Evolutionary conservation across 2,329 filamentous ascomycete species (phyloP).

Genomic region (Dothideomycetidae sp.): DNA sequence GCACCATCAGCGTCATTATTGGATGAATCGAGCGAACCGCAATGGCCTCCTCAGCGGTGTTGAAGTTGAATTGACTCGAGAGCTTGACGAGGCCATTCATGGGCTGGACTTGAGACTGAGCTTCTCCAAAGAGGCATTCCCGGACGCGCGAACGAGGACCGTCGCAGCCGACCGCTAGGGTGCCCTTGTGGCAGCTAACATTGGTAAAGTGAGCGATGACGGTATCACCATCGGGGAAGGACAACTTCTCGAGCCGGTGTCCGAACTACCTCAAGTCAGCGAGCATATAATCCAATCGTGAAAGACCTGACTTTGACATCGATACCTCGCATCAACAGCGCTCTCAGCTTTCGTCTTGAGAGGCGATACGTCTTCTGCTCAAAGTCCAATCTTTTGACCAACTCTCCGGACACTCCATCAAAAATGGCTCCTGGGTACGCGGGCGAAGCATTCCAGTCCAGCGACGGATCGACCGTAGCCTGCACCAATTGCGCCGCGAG

Average conservation of each 20-base stretch:
- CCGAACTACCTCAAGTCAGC: too few relatives aligned
- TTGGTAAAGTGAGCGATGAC: conserved; percentile 14
- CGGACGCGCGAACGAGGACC: conserved; percentile 16
- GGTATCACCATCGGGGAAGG: conserved; percentile 4
- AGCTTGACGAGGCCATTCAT: too few relatives aligned
- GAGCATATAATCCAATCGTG: too few relatives aligned
- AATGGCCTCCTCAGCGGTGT: neutral
- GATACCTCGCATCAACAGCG: conserved; percentile 7
- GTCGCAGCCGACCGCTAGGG: conserved; percentile 16
- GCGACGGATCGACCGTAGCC: too few relatives aligned
- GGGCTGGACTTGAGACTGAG: too few relatives aligned
- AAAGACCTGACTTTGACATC: conserved; percentile 8
- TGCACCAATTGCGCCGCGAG: neutral
- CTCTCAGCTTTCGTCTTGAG: conserved; percentile 10
- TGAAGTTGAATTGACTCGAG: conserved; percentile 10
- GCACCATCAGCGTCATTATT: conserved; percentile 5
- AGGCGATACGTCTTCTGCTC: too few relatives aligned
- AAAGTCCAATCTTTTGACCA: conserved; percentile 11
- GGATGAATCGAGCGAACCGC: neutral
- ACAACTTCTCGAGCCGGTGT: neutral
- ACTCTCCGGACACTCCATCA: conserved; percentile 10
- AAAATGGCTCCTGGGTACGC: conserved; percentile 12
- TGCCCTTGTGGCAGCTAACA: conserved; percentile 12
- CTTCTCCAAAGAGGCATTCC: too few relatives aligned
- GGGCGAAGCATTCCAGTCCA: conserved; percentile 11